These are phyloP conservation scores for Periconia digitata DNA, from an alignment of 2,329 filamentous ascomycete genomes.

Conservation along the genomic window DNA sequence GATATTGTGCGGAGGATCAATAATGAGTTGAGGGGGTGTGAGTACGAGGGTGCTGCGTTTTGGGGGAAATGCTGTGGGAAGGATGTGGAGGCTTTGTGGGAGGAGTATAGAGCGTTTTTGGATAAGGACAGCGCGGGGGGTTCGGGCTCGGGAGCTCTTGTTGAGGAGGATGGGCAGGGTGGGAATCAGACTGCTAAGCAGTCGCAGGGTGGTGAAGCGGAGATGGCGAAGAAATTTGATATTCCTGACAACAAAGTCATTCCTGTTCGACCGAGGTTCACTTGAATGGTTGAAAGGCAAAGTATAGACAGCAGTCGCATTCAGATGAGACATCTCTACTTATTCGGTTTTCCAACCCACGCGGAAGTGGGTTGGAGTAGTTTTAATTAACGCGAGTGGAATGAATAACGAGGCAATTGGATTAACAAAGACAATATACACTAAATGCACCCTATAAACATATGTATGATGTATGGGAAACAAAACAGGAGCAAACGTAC, in stretches of 20 bases:
- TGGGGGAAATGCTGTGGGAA: constrained; percentile 70
- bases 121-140: constrained; percentile 21
- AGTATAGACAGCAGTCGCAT: too few species aligned
- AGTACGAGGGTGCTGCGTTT: constrained; percentile 66
- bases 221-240: background rate
- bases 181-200: background rate
- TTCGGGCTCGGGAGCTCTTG: background rate
- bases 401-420: background rate
- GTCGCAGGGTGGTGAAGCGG: background rate
- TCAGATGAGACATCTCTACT: too few species aligned
- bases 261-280: background rate
- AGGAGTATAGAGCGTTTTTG: constrained; percentile 64
- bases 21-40: constrained; percentile 62
- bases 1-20: constrained; percentile 62
- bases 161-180: background rate
- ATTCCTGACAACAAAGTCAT: background rate
- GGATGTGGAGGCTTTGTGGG: constrained; percentile 70
- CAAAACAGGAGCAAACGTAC: background rate
- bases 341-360: background rate
- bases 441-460: background rate
- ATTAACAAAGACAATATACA: background rate
- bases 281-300: too few species aligned
- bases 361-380: too few species aligned
- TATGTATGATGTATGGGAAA: background rate
- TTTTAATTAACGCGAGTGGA: too few species aligned